phyloP scores from a whole-genome alignment of 1,284 basidiomycete genomes.

The Irpex lacteus region DNA sequence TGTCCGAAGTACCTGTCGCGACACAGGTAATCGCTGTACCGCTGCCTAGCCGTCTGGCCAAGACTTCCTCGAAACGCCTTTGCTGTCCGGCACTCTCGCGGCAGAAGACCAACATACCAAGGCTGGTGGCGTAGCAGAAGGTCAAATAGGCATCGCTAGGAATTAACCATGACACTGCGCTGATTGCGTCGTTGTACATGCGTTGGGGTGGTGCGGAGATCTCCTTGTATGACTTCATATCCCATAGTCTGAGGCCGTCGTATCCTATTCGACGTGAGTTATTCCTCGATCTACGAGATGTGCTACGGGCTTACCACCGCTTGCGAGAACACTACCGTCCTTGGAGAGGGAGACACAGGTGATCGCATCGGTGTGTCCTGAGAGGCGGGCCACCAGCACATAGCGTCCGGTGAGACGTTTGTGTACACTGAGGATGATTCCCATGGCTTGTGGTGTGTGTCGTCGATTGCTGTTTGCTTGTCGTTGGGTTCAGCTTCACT shows the following conservation, averaged over 20 bases:
- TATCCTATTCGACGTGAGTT: not conserved
- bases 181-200: not conserved
- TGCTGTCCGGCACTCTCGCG: not conserved
- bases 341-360: not conserved
- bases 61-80: not conserved
- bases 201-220: not conserved
- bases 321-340: not conserved
- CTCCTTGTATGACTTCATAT: not conserved
- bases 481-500: no score
- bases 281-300: not conserved
- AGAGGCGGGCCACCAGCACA: not conserved
- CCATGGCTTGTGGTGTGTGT: constrained; percentile 2
- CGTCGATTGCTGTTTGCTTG: no score
- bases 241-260: not conserved
- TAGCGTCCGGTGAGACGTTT: not conserved
- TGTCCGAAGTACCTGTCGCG: not conserved
- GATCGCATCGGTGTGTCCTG: not conserved
- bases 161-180: not conserved
- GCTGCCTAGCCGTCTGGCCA: not conserved
- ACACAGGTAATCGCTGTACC: not conserved
- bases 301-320: not conserved
- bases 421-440: not conserved
- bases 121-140: not conserved
- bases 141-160: not conserved
- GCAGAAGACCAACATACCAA: not conserved